phyloP scores from a whole-genome alignment of 768 basidiomycete species.

The Boletellus ananas region DNA sequence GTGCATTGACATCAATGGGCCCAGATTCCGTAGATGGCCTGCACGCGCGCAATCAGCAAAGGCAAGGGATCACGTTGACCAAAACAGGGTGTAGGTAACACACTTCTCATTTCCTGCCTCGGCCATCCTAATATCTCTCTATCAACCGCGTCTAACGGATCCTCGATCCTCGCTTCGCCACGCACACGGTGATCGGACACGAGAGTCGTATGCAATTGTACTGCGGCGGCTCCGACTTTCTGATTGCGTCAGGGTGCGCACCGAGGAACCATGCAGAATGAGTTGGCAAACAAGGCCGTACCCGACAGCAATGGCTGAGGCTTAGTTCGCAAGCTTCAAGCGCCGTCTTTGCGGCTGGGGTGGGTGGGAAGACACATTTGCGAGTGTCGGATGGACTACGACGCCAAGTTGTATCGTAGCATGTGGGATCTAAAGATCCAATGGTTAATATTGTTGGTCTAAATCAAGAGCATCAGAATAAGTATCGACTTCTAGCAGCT shows the following conservation, averaged over 20 bases:
- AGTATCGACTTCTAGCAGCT: too few species aligned
- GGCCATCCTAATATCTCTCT: constrained; percentile 29
- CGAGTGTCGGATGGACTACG: constrained; percentile 5
- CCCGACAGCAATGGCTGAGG: too few species aligned
- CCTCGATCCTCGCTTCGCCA: constrained; percentile 29
- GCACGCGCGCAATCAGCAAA: constrained; percentile 6
- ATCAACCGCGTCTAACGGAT: constrained; percentile 29
- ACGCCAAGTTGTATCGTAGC: constrained; percentile 27
- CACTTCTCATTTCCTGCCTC: constrained; percentile 17
- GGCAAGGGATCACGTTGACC: constrained; percentile 2
- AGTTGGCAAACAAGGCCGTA: background rate
- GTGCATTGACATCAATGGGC: background rate
- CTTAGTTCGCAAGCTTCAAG: too few species aligned
- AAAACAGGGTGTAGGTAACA: constrained; percentile 1
- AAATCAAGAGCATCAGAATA: too few species aligned
- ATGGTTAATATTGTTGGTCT: background rate
- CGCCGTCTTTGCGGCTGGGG: too few species aligned
- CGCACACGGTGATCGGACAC: constrained; percentile 29
- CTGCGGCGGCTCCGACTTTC: constrained; percentile 4
- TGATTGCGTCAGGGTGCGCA: constrained; percentile 15
- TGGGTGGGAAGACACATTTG: constrained; percentile 16
- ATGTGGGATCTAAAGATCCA: constrained; percentile 11
- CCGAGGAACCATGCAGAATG: constrained; percentile 9
- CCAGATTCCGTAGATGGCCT: constrained; percentile 9
- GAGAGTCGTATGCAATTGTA: constrained; percentile 17